A percentile compares a stretch with the other conserved stretches of the same genome.
Evolutionary conservation across 208 protist species (phyloP).

Genomic region (Trypanosoma cruzi): DNA sequence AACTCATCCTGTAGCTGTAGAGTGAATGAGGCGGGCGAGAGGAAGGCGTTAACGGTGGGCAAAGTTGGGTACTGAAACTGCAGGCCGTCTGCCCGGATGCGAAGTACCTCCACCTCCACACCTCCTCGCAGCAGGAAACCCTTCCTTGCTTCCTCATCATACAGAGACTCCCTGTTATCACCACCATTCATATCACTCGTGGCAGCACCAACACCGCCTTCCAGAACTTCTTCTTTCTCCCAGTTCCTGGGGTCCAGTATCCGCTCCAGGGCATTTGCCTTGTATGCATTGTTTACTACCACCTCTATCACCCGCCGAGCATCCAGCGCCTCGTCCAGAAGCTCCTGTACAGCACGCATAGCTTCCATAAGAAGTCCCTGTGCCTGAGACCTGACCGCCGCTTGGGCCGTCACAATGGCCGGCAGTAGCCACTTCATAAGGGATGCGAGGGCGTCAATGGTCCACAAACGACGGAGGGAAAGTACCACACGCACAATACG

Average conservation of each 20-base stretch:
- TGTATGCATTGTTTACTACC: conserved; percentile 74
- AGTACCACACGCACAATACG: neutral
- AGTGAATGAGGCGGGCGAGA: conserved; percentile 21
- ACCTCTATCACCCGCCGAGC: conserved; percentile 51
- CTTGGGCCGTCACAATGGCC: conserved; percentile 13
- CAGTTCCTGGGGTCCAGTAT: conserved; percentile 46
- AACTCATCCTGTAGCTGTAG: conserved; percentile 18
- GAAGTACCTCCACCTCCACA: conserved; percentile 11
- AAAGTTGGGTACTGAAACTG: conserved; percentile 71
- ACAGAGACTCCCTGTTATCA: neutral
- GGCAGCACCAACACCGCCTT: conserved; percentile 4
- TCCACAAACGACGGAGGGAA: conserved; percentile 13
- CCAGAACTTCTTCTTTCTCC: conserved; percentile 34
- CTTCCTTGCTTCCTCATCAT: neutral
- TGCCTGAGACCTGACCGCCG: conserved; percentile 14
- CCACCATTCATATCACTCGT: neutral
- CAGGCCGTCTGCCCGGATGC: conserved; percentile 34
- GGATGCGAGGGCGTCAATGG: conserved; percentile 17
- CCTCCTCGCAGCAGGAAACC: neutral
- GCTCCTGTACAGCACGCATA: conserved; percentile 36
- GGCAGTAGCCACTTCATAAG: conserved; percentile 18
- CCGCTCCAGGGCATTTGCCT: conserved; percentile 60
- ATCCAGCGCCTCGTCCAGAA: conserved; percentile 43
- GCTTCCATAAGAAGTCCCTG: conserved; percentile 36
- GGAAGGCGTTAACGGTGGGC: conserved; percentile 63